Evolutionary conservation across 1,284 basidiomycete species (phyloP).

Genomic region (Trichosporon faecale): DNA sequence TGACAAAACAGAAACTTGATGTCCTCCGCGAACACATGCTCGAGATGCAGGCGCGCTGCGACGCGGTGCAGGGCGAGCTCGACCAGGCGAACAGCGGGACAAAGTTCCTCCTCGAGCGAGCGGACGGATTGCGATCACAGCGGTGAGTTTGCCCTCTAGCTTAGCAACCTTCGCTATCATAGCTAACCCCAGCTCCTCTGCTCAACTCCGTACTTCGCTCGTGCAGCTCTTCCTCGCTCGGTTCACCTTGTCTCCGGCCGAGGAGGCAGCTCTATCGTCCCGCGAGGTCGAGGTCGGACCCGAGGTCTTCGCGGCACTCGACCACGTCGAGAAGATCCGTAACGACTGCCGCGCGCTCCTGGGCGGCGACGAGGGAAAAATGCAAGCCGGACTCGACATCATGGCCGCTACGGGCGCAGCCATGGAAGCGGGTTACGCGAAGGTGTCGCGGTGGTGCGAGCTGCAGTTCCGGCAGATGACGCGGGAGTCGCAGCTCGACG

Average conservation of each 20-base stretch:
- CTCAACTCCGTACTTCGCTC: constrained; percentile 62
- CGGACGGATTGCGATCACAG: constrained; percentile 74
- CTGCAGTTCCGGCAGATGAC: constrained; percentile 82
- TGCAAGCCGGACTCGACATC: constrained; percentile 84
- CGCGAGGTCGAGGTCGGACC: constrained; percentile 71
- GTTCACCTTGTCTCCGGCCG: constrained; percentile 75
- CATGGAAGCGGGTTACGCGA: constrained; percentile 84
- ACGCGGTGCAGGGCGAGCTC: constrained; percentile 75
- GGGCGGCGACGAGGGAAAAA: constrained; percentile 73
- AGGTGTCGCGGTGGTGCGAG: constrained; percentile 79
- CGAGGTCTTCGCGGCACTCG: constrained; percentile 78
- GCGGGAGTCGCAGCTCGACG: constrained; percentile 74
- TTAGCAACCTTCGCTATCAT: background rate
- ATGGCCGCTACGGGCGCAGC: constrained; percentile 75
- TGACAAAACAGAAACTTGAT: constrained; percentile 64
- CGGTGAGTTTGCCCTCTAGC: constrained; percentile 56
- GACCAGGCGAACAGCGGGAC: constrained; percentile 73
- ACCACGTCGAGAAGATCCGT: constrained; percentile 77
- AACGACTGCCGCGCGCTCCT: constrained; percentile 81
- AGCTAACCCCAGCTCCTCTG: constrained; percentile 55
- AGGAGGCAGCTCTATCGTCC: constrained; percentile 70
- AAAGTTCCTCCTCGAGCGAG: constrained; percentile 77
- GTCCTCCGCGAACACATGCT: constrained; percentile 69
- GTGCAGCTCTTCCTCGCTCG: constrained; percentile 73
- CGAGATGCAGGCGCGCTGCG: constrained; percentile 75